Evolutionary conservation across 2,329 filamentous ascomycete species (phyloP), one percentile per base, ranked within the genome.

Genomic region (Botrytis fabae): DNA sequence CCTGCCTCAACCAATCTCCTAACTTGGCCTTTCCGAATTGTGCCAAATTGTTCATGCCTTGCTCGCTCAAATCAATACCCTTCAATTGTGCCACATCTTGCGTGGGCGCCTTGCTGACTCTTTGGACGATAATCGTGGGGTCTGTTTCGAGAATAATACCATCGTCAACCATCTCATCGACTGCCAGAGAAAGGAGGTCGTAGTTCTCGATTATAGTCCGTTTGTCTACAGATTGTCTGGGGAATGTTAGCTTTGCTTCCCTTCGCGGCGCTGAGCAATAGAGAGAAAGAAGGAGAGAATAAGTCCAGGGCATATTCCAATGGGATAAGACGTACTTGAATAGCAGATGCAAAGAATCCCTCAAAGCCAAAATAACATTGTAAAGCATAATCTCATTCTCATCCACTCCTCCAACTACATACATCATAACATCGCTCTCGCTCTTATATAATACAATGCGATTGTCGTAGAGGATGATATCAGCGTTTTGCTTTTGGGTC

Each of bases 201-300:
- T 98, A 99, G 88, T 98, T 98, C 85, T 99, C 96, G 80, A 98
- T 92, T 77, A 98, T 94, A 73, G 96, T 98, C 78, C 96, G 92
- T 88, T 98, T 98, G 86, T 99, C 96, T 69, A 97, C 95, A 48
- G 94, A 94, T 88, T 97, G 95, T 84, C 94, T 97, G 77, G 60
- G 5, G 42, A 18, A 42, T 64, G 2, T 75, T 57, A 66, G 40
- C 28, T 38, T 40, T 18, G 9, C 14, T 25, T 16, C 18, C 32
- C 4, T 40, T 65, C 20, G 10, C 22, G 35, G 7, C 4, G 28
- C 14, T 12, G 10, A 42, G 42, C 28, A 32, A 35, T 51, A 61
- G 46, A 68, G 48, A 28, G 59, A 16, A 25, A 38, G 20, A 42
- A 32, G 57, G 48, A 25, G 2, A 79, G 28, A 40, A 38, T 44